Percentiles rank a stretch among this genome's conserved stretches.
phyloP scores from a whole-genome alignment of 2,329 filamentous ascomycete species.

The Diaporthe vexans region DNA sequence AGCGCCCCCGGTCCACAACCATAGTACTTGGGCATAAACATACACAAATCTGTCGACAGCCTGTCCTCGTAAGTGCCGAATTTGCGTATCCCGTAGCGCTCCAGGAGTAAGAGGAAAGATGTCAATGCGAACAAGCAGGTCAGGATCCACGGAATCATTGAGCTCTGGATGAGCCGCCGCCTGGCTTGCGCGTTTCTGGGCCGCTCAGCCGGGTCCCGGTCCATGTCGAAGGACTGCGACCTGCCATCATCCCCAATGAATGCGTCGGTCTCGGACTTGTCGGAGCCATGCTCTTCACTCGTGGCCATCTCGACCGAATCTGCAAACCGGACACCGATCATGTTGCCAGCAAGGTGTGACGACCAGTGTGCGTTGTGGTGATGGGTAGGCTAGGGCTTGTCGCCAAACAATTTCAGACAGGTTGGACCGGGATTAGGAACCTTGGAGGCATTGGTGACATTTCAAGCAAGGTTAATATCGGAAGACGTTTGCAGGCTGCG shows the following conservation, averaged over 20 bases:
- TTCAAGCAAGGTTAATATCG: too few relatives aligned
- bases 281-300: slow-evolving; percentile 3
- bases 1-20: background rate
- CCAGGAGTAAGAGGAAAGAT: slow-evolving; percentile 39
- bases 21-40: background rate
- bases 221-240: slow-evolving; percentile 25
- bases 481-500: background rate
- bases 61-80: slow-evolving; percentile 41
- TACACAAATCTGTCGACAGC: slow-evolving; percentile 39
- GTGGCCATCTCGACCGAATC: slow-evolving; percentile 17
- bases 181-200: slow-evolving; percentile 9
- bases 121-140: slow-evolving; percentile 40
- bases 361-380: background rate
- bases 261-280: slow-evolving; percentile 14
- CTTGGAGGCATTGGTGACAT: background rate
- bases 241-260: slow-evolving; percentile 13
- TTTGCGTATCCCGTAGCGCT: slow-evolving; percentile 34
- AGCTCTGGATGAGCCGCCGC: slow-evolving; percentile 27
- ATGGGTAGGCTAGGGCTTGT: background rate
- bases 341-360: background rate
- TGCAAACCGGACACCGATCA: slow-evolving; percentile 29
- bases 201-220: slow-evolving; percentile 4
- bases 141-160: slow-evolving; percentile 40
- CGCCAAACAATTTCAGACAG: background rate
- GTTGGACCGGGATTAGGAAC: background rate